phyloP scores from a whole-genome alignment of 1,284 basidiomycete genomes.

The Afroboletus lepidellus region DNA sequence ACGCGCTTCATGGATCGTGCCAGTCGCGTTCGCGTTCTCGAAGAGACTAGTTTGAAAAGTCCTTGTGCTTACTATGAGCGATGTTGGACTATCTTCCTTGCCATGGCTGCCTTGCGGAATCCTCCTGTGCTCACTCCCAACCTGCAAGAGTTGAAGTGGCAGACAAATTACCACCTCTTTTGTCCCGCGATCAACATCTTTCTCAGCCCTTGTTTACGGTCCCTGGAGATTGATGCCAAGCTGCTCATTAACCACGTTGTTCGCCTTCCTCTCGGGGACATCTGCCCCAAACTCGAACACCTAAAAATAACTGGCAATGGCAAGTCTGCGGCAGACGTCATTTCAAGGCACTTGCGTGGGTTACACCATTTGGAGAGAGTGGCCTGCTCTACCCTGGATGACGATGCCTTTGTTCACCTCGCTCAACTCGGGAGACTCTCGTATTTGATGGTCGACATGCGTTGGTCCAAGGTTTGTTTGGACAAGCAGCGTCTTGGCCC shows the following conservation, averaged over 20 bases:
- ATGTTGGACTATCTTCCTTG: conserved; percentile 10
- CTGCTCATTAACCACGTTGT: conserved; percentile 11
- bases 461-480: conserved; percentile 21
- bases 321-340: conserved; percentile 12
- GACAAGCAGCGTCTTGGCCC: conserved; percentile 10
- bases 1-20: conserved; percentile 19
- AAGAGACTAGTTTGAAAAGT: not conserved
- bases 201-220: conserved; percentile 19
- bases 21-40: conserved; percentile 16
- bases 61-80: not conserved
- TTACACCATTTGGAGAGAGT: conserved; percentile 16
- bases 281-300: conserved; percentile 19
- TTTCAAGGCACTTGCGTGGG: conserved; percentile 17
- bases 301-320: conserved; percentile 26
- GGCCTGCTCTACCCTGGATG: conserved; percentile 21
- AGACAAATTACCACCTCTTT: not conserved
- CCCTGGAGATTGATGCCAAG: conserved; percentile 26
- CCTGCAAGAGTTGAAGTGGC: conserved; percentile 24
- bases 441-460: conserved; percentile 21
- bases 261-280: conserved; percentile 12
- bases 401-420: conserved; percentile 26
- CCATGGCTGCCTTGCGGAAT: conserved; percentile 19
- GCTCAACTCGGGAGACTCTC: conserved; percentile 22
- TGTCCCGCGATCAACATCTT: conserved; percentile 21
- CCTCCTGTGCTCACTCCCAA: conserved; percentile 24